Percentiles rank a stretch among this genome's conserved stretches.
phyloP scores from a whole-genome alignment of 164 flowering plant genomes.

The Vitis riparia region DNA sequence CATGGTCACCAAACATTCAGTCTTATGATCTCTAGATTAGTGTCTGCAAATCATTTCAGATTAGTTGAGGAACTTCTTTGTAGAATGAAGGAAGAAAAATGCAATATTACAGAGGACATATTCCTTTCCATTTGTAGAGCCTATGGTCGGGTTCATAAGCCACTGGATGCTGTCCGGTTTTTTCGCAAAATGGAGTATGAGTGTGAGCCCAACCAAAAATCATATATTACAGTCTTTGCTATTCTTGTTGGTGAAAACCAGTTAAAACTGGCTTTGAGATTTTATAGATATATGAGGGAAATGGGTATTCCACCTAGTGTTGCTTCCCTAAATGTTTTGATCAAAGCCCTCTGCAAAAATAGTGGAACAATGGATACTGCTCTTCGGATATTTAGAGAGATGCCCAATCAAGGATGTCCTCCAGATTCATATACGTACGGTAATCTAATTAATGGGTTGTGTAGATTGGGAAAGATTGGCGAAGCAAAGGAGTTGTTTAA shows the following conservation, averaged over 20 bases:
- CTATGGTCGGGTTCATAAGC: slow-evolving; percentile 81
- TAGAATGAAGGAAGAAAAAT: slow-evolving; percentile 77
- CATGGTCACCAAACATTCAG: slow-evolving; percentile 70
- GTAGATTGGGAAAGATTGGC: slow-evolving; percentile 49
- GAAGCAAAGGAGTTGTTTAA: slow-evolving; percentile 67
- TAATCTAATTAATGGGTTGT: slow-evolving; percentile 80
- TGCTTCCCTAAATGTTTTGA: slow-evolving; percentile 66
- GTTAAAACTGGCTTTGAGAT: slow-evolving; percentile 62
- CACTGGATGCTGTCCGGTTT: slow-evolving; percentile 71
- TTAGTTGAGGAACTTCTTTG: slow-evolving; percentile 60
- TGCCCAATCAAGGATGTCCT: slow-evolving; percentile 62
- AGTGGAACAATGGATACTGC: slow-evolving; percentile 56
- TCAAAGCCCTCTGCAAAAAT: slow-evolving; percentile 83
- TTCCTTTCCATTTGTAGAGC: slow-evolving; percentile 69
- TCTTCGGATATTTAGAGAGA: slow-evolving; percentile 56
- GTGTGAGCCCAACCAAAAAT: slow-evolving; percentile 54
- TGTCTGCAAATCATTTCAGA: slow-evolving; percentile 65
- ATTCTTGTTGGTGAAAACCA: slow-evolving; percentile 76
- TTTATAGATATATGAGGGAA: slow-evolving; percentile 68
- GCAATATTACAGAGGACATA: slow-evolving; percentile 51
- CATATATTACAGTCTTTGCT: slow-evolving; percentile 59
- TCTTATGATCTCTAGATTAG: slow-evolving; percentile 63
- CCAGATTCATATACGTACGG: slow-evolving; percentile 95
- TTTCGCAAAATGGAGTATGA: slow-evolving; percentile 61
- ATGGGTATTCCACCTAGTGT: slow-evolving; percentile 57